These are phyloP conservation scores for Lachancea dasiensis DNA, from an alignment of 805 yeast genomes.

Conservation along the genomic window DNA sequence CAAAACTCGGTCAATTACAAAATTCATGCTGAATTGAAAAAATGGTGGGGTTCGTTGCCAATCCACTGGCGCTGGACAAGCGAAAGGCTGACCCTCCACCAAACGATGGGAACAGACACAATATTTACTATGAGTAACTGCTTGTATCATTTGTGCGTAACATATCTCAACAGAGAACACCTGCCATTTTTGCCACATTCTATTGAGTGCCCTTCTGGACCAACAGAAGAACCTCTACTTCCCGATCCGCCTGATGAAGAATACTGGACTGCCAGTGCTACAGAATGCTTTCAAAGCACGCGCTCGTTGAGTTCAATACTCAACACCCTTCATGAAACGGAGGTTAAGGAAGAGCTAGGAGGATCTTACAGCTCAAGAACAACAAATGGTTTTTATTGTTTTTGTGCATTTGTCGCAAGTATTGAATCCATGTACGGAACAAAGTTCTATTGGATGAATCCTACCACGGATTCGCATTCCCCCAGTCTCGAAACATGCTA, in stretches of 20 bases:
- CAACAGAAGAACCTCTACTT: not conserved
- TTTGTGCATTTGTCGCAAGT: conserved; percentile 9
- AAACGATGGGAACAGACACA: conserved; percentile 1
- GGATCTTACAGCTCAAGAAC: not conserved
- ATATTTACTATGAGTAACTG: conserved; percentile 4
- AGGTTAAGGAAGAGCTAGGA: not conserved
- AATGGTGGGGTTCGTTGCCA: conserved; percentile 6
- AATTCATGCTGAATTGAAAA: conserved; percentile 1
- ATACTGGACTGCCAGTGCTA: conserved; percentile 8
- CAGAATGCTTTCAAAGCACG: conserved; percentile 5
- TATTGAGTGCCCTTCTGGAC: conserved; percentile 3
- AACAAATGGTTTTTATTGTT: conserved; percentile 7
- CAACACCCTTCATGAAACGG: conserved; percentile 1
- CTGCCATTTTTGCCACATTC: conserved; percentile 11
- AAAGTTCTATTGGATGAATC: conserved; percentile 10
- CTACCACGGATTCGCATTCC: not conserved
- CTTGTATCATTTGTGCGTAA: conserved; percentile 4
- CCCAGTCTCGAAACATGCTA: conserved; percentile 4
- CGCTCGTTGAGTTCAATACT: conserved; percentile 7
- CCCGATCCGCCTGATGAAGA: not conserved
- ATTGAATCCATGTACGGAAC: conserved; percentile 9
- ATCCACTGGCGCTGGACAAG: conserved; percentile 8
- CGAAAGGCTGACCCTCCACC: not conserved
- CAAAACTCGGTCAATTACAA: conserved; percentile 5
- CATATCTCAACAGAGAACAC: conserved; percentile 8